A percentile compares a stretch with the other conserved stretches of the same genome.
These are phyloP conservation scores for Canna indica DNA, from an alignment of 176 grass and related monocot species.

Conservation along the genomic window DNA sequence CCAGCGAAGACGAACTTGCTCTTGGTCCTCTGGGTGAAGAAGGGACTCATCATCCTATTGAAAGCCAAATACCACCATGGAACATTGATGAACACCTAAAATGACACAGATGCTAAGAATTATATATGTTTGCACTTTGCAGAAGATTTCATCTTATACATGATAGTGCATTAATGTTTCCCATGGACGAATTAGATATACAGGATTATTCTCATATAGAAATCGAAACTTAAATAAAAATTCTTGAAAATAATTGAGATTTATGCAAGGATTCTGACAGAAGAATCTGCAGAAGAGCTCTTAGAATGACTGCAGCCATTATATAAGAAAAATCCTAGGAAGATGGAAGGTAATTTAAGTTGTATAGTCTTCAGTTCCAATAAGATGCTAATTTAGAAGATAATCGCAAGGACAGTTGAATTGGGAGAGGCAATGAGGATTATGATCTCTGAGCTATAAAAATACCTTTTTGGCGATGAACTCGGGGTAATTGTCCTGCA, in stretches of 20 bases:
- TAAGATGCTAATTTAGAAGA: no score
- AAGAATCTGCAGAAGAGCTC: no score
- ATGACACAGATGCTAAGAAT: not conserved
- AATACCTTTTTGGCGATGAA: constrained; percentile 15
- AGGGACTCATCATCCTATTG: constrained; percentile 7
- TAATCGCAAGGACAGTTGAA: not conserved
- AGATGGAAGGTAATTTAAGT: not conserved
- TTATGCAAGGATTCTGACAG: no score
- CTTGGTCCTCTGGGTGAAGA: constrained; percentile 22
- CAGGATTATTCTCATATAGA: no score
- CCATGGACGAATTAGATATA: no score
- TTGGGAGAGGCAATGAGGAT: not conserved
- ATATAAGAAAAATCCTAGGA: not conserved
- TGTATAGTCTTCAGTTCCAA: no score
- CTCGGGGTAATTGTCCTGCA: constrained; percentile 27
- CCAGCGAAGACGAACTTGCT: constrained; percentile 23
- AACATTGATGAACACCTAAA: constrained; percentile 26
- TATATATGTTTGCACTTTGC: not conserved
- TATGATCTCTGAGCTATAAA: not conserved
- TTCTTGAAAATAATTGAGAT: no score
- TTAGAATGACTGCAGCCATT: not conserved
- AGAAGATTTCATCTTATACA: not conserved
- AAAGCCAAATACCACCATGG: constrained; percentile 22
- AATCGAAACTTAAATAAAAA: no score
- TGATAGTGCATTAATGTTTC: not conserved